phyloP scores from a whole-genome alignment of 2,329 filamentous ascomycete species.

The Botryosphaeria dothidea region DNA sequence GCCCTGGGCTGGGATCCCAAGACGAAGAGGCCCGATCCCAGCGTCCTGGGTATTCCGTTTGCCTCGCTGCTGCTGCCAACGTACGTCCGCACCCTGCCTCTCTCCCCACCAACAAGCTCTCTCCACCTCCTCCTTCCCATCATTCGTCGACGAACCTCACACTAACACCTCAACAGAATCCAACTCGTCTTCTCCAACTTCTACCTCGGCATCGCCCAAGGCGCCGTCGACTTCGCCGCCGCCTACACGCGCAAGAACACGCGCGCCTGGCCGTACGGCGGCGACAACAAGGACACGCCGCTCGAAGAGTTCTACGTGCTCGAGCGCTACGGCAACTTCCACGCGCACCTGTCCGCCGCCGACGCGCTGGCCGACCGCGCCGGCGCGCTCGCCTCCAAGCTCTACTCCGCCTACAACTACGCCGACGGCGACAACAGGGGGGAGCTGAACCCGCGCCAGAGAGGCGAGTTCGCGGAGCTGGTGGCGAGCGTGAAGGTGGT shows the following conservation, averaged over 20 bases:
- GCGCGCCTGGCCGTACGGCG: constrained; percentile 64
- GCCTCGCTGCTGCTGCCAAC: constrained; percentile 61
- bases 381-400: constrained; percentile 48
- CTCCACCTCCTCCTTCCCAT: neutral
- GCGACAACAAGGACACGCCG: constrained; percentile 60
- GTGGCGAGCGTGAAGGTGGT: constrained; percentile 65
- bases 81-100: neutral
- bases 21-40: constrained; percentile 53
- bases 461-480: constrained; percentile 64
- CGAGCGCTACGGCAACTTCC: constrained; percentile 64
- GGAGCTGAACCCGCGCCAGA: constrained; percentile 51
- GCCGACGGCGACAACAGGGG: constrained; percentile 34
- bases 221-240: constrained; percentile 56
- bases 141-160: neutral
- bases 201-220: constrained; percentile 64
- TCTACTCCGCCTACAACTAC: constrained; percentile 48
- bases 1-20: constrained; percentile 61
- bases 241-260: constrained; percentile 60
- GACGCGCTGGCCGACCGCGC: constrained; percentile 60
- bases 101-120: neutral
- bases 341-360: constrained; percentile 62
- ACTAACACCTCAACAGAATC: constrained; percentile 42
- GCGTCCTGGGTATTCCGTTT: constrained; percentile 56
- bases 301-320: constrained; percentile 68
- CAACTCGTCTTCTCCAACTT: constrained; percentile 69